phyloP scores from a whole-genome alignment of 164 flowering plant species.

The Malania oleifera region DNA sequence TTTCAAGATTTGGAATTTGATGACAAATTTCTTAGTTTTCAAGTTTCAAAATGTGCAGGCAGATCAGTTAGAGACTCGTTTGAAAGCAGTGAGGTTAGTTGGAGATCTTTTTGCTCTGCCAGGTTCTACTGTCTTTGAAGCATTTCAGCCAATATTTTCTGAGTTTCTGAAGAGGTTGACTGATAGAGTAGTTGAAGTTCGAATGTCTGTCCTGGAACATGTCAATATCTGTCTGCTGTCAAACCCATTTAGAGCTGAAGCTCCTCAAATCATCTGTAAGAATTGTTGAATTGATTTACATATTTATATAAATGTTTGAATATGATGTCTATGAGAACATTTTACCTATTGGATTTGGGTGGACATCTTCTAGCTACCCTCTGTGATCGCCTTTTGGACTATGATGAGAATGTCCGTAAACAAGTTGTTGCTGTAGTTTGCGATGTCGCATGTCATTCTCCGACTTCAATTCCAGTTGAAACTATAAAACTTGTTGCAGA shows the following conservation, averaged over 20 bases:
- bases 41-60: slow-evolving; percentile 43
- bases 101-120: slow-evolving; percentile 83
- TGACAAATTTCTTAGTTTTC: slow-evolving; percentile 3
- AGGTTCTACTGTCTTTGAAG: slow-evolving; percentile 46
- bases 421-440: slow-evolving; percentile 84
- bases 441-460: slow-evolving; percentile 59
- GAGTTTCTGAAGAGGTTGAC: slow-evolving; percentile 91
- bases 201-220: slow-evolving; percentile 79
- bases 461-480: slow-evolving; percentile 59
- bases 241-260: slow-evolving; percentile 66
- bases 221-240: slow-evolving; percentile 67
- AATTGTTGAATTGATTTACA: slow-evolving; percentile 3
- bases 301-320: not conserved
- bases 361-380: slow-evolving; percentile 65
- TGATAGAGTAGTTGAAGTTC: slow-evolving; percentile 75
- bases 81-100: slow-evolving; percentile 74
- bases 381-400: slow-evolving; percentile 85
- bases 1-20: slow-evolving; percentile 1
- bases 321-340: slow-evolving; percentile 22
- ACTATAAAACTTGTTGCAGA: slow-evolving; percentile 74
- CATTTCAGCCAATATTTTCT: slow-evolving; percentile 68
- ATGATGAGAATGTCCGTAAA: slow-evolving; percentile 89
- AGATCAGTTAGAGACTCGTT: slow-evolving; percentile 68
- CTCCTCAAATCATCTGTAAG: slow-evolving; percentile 76
- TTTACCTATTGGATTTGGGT: too few relatives aligned